Base-by-base conservation (phyloP, 192 early-diverging fungal species). In the Coemansia sp. region DNA sequence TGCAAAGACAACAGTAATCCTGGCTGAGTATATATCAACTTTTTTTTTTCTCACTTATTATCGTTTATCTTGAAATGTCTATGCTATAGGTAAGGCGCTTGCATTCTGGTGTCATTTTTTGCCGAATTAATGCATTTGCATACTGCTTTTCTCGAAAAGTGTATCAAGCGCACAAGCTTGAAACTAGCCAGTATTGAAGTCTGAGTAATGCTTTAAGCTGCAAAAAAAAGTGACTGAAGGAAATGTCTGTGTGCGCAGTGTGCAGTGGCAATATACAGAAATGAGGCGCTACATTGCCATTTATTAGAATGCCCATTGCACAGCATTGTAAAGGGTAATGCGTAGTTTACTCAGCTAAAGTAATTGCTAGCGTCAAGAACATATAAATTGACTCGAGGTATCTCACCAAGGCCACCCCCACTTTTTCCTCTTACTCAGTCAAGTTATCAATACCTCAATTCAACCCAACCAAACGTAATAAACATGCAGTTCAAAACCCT, bases 401-500 rank as follows among this genome's bases (percentile, higher is more conserved):
- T 23, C 21, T 11, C 37, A 19, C 35, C 16, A 38, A 14, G 37
- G n/a, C 37, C n/a, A 10, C 21, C 4, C 10, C 6, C 26, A 16
- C 14, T 21, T 21, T 13, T 40, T 14, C n/a, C 13, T 38, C 23
- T 19, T 39, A 23, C 19, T 39, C 10, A 40, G 59, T 61, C 23
- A 33, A 62, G 60, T 9, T 62, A 63, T 32, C 55, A 57, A 57
- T 17, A 17, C 32, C 28, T 37, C 59, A 61, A 59, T n/a, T 30
- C 50, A 57, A 26, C 1, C 42, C 28, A 53, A 17, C 59, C 59
- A 61, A 58, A n/a, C 52, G 6, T 40, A 58, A 19, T 37, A 33
- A 49, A 43, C 63, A 83, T 83, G 80, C 80, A 83, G 62, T 75
- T 70, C 73, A 83, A 83, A 76, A 75, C 76, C 44, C 62, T 83